phyloP scores from a whole-genome alignment of 345 rosid genomes.

The Melaleuca alternifolia region DNA sequence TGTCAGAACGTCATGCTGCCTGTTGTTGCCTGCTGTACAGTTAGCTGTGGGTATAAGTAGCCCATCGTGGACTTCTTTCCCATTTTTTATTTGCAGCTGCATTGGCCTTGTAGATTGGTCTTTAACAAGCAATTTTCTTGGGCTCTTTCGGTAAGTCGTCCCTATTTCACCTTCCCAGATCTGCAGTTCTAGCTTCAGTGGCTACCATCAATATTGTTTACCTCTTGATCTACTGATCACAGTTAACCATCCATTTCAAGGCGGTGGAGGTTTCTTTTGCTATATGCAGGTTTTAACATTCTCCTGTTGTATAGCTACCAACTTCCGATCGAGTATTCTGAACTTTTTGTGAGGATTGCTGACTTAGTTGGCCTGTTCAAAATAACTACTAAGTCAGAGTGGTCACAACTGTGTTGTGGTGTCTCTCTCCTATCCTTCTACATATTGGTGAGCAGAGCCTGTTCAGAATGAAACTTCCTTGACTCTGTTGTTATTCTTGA shows the following conservation, averaged over 20 bases:
- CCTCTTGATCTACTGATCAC: not conserved
- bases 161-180: not conserved
- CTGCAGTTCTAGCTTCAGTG: not conserved
- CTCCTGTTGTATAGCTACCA: constrained; percentile 36
- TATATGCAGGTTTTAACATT: constrained; percentile 37
- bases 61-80: constrained; percentile 52
- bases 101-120: constrained; percentile 48
- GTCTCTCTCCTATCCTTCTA: constrained; percentile 33
- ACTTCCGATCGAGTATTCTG: constrained; percentile 26
- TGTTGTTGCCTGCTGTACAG: constrained; percentile 35
- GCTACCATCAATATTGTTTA: not conserved
- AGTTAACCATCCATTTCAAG: constrained; percentile 18
- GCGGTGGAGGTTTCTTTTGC: constrained; percentile 40
- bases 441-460: constrained; percentile 25
- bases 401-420: constrained; percentile 35
- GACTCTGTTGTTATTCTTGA: not conserved
- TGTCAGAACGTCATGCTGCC: constrained; percentile 34
- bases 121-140: constrained; percentile 39
- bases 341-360: constrained; percentile 13
- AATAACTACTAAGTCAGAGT: constrained; percentile 28
- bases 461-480: not conserved
- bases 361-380: constrained; percentile 33
- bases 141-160: constrained; percentile 35
- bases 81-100: constrained; percentile 42
- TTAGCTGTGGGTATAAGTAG: constrained; percentile 40